These are phyloP conservation scores for Podila horticola DNA, from an alignment of 192 early-diverging fungal genomes.

Conservation along the genomic window DNA sequence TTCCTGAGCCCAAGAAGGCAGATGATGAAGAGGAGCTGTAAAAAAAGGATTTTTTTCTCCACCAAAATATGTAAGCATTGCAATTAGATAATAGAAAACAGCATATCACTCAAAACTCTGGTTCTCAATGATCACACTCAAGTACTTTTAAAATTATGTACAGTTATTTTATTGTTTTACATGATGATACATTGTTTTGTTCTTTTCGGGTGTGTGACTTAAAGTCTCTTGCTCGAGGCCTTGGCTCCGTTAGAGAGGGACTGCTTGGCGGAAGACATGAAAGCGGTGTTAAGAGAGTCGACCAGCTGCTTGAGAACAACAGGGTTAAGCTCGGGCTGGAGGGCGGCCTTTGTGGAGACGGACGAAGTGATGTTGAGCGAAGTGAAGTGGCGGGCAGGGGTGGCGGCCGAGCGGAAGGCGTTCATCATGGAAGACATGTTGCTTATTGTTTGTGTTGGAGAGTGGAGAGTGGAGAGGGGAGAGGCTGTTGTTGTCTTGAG, in stretches of 20 bases:
- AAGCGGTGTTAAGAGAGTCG: slow-evolving; percentile 23
- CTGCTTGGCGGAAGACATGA: not conserved
- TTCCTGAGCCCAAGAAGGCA: slow-evolving; percentile 20
- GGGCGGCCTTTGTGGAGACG: slow-evolving; percentile 24
- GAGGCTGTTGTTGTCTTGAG: not conserved
- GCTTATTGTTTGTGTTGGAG: not conserved
- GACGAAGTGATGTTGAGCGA: slow-evolving; percentile 24
- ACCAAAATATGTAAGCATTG: no score
- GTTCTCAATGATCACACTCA: no score
- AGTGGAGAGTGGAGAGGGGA: not conserved
- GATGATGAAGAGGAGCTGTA: not conserved
- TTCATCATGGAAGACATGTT: slow-evolving; percentile 46
- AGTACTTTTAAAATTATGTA: no score
- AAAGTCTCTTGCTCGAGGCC: no score
- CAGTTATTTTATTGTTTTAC: no score
- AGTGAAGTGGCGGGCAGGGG: slow-evolving; percentile 32
- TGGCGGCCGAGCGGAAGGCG: slow-evolving; percentile 36
- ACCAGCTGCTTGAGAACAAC: slow-evolving; percentile 44
- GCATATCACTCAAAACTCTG: no score
- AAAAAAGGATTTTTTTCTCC: no score
- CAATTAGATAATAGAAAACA: no score
- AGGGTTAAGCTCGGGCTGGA: slow-evolving; percentile 48
- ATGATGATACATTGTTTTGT: no score
- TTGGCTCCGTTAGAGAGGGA: not conserved
- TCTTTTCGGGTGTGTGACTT: no score